A percentile compares a stretch with the other conserved stretches of the same genome.
These are phyloP conservation scores for Lactifluus piperatus DNA, from an alignment of 768 basidiomycete genomes.

Conservation along the genomic window DNA sequence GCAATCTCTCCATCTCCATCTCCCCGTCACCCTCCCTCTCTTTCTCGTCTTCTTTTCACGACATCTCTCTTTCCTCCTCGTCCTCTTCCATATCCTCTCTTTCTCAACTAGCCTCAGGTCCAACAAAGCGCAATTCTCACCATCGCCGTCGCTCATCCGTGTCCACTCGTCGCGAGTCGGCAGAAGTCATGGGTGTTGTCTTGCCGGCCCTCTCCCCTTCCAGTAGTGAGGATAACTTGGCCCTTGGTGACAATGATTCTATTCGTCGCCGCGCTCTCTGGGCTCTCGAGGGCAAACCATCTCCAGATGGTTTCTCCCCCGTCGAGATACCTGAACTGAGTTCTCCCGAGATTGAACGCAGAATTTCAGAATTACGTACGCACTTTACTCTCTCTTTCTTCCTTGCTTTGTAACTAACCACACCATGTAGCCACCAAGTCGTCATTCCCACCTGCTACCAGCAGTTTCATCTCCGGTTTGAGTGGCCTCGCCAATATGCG, in stretches of 20 bases:
- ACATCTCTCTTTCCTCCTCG: conserved; percentile 26
- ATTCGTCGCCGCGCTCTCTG: conserved; percentile 74
- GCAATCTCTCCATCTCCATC: conserved; percentile 45
- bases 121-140: conserved; percentile 61
- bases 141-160: conserved; percentile 83
- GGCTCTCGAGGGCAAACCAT: conserved; percentile 81
- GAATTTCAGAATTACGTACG: conserved; percentile 61
- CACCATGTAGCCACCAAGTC: conserved; percentile 45
- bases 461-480: conserved; percentile 33
- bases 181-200: conserved; percentile 82
- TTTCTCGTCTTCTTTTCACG: conserved; percentile 25
- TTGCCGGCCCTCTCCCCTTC: conserved; percentile 57
- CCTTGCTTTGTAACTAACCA: not conserved
- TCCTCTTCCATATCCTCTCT: conserved; percentile 29
- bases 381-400: conserved; percentile 22
- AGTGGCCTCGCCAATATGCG: conserved; percentile 51
- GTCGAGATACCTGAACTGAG: conserved; percentile 80
- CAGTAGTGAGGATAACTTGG: conserved; percentile 57
- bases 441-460: conserved; percentile 44
- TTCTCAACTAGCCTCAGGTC: conserved; percentile 26
- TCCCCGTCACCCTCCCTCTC: conserved; percentile 31
- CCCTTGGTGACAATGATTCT: conserved; percentile 65
- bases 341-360: conserved; percentile 46
- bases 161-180: conserved; percentile 82
- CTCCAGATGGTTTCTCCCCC: conserved; percentile 51